Percentiles rank a stretch among this genome's conserved stretches.
Conservation (phyloP, 1,284 basidiomycete species). For the Sporisorium exsertum region DNA sequence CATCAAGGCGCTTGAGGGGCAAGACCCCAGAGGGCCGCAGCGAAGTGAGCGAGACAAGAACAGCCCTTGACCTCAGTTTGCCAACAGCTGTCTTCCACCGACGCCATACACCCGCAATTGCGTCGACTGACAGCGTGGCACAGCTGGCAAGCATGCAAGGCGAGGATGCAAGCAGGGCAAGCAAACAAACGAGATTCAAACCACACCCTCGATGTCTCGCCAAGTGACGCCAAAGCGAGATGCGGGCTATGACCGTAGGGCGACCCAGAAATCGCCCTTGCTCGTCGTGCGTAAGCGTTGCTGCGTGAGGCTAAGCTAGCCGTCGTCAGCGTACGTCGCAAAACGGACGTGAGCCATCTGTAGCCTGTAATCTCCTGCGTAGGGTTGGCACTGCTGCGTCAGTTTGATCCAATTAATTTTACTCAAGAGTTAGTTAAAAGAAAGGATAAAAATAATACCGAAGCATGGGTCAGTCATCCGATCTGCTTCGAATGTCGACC, state of each 20-base stretch:
- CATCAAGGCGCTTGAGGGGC: not conserved
- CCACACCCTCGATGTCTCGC: not conserved
- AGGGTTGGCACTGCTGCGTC: not conserved
- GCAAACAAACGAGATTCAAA: constrained; percentile 11
- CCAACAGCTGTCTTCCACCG: too few species aligned
- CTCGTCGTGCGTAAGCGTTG: not conserved
- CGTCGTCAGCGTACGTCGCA: not conserved
- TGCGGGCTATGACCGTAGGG: too few species aligned
- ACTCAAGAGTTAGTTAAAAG: too few species aligned
- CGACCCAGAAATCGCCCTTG: not conserved
- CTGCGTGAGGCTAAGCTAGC: not conserved
- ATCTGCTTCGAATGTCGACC: too few species aligned
- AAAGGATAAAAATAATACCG: too few species aligned
- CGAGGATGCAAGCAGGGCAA: not conserved
- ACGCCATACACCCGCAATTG: not conserved
- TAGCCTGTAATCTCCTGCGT: not conserved
- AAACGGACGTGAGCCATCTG: not conserved
- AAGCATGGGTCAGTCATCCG: too few species aligned
- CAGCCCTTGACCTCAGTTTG: too few species aligned
- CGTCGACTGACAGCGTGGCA: constrained; percentile 7
- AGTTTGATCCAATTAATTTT: not conserved
- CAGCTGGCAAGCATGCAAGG: not conserved
- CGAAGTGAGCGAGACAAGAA: too few species aligned
- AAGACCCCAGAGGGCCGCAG: too few species aligned
- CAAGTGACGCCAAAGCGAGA: not conserved